A percentile compares a stretch with the other conserved stretches of the same genome.
phyloP scores from a whole-genome alignment of 2,329 filamentous ascomycete genomes.

The Sporothrix sp. region DNA sequence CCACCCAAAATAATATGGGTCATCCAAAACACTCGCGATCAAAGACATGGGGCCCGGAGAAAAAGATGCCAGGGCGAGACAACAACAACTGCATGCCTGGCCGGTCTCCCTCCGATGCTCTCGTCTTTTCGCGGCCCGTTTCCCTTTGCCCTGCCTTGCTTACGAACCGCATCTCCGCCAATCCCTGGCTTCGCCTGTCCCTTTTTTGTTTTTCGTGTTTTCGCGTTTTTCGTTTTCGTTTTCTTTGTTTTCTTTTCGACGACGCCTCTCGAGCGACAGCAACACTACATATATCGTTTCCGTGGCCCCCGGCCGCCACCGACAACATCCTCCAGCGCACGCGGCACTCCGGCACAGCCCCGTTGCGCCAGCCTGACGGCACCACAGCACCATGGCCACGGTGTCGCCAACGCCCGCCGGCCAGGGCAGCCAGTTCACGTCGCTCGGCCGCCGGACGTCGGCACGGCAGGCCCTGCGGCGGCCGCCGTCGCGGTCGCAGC shows the following conservation, averaged over 20 bases:
- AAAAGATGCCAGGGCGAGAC: slow-evolving; percentile 11
- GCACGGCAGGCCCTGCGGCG: slow-evolving; percentile 46
- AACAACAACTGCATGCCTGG: slow-evolving; percentile 13
- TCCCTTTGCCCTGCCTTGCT: not conserved
- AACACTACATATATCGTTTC: not conserved
- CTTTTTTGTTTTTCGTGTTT: not conserved
- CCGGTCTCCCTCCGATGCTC: not conserved
- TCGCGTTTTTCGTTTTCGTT: not conserved
- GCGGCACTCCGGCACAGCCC: not conserved
- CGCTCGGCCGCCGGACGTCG: slow-evolving; percentile 42
- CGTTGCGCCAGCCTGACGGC: no score
- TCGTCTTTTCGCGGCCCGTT: slow-evolving; percentile 1
- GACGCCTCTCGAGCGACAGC: not conserved
- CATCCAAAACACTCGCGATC: slow-evolving; percentile 11
- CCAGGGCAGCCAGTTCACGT: slow-evolving; percentile 35
- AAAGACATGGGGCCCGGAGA: not conserved
- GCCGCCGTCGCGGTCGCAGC: slow-evolving; percentile 35
- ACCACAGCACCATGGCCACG: slow-evolving; percentile 32
- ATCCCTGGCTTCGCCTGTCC: not conserved
- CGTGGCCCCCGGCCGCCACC: not conserved
- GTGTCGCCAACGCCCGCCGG: slow-evolving; percentile 47
- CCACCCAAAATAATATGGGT: slow-evolving; percentile 14
- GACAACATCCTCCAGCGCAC: not conserved
- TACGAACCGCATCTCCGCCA: not conserved
- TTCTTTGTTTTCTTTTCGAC: not conserved